Evolutionary conservation across 108 stramenopile genomes (phyloP), one percentile per base, ranked within the genome.

Genomic region (Cyclotella atomus): DNA sequence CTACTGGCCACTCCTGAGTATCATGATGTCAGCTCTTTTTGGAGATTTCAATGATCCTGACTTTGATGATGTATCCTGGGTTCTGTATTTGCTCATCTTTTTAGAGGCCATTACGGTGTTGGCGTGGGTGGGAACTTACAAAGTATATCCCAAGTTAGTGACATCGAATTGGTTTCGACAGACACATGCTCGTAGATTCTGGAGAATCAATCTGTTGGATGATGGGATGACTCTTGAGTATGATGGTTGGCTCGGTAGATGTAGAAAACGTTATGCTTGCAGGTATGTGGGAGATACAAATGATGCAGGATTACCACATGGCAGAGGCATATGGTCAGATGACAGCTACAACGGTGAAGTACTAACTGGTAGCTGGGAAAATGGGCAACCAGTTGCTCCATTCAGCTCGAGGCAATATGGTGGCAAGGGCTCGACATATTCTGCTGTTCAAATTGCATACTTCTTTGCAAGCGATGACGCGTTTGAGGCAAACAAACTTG

Each of bases 291-390:
- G 84, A 24, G 73, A 70, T 34, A 61, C 54, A 12, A 75, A 82
- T 56, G 71, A 65, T 12, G 46, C 41, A 14, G 84, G 84, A 0
- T 62, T 70, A n/a, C 84, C 84, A 0, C 77, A 85, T 25, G 84
- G 84, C 17, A n/a, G 33, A n/a, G 84, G 84, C 20, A 47, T 32
- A 12, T 85, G 84, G 84, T 38, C 49, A 10, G 84, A 85, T 52
- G 77, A 85, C 65, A 24, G 77, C 0, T 82, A 64, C 59, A 47
- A 79, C 30, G 84, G 84, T 10, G 84, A 85, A 57, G 74, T 82
- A 15, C 68, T 85, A 15, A 82, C 73, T 6, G 84, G 84, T 12
- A 74, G 25, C 10, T 85, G 81, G 81, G 50, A 64, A 10, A 45
- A 82, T 28, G 84, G 84, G 3, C 25, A 44, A 3, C 84, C 84